These are phyloP conservation scores for Medicago lupulina DNA, from an alignment of 306 rosid species.

Conservation along the genomic window DNA sequence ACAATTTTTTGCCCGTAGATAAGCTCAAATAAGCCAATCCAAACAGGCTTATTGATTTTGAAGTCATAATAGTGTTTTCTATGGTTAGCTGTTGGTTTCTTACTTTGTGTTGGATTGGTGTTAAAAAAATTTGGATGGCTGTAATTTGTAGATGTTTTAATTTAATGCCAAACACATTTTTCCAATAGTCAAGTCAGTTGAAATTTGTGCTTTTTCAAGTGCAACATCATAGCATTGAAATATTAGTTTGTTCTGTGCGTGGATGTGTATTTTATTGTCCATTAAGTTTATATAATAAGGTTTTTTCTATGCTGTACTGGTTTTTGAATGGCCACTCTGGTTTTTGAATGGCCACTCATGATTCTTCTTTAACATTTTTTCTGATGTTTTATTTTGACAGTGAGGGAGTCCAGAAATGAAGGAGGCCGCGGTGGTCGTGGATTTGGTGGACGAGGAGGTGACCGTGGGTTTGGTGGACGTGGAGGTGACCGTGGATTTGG, in stretches of 20 bases:
- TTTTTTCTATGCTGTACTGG: background rate
- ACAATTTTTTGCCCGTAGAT: too few relatives aligned
- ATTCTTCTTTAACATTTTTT: background rate
- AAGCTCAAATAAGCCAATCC: too few relatives aligned
- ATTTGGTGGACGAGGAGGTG: slow-evolving; percentile 56
- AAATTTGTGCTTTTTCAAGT: background rate
- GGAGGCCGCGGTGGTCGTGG: slow-evolving; percentile 78
- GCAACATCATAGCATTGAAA: background rate
- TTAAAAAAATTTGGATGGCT: background rate
- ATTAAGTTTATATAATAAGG: background rate
- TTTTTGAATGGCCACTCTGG: background rate
- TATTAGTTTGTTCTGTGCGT: background rate
- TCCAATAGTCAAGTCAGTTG: background rate
- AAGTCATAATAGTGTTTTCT: too few relatives aligned
- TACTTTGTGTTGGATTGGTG: too few relatives aligned
- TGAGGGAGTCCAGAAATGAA: slow-evolving; percentile 81
- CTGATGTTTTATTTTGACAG: slow-evolving; percentile 45
- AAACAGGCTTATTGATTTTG: too few relatives aligned
- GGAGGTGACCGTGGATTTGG: slow-evolving; percentile 62
- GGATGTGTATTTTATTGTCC: background rate
- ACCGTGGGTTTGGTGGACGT: slow-evolving; percentile 64
- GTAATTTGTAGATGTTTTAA: background rate
- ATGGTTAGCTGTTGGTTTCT: too few relatives aligned
- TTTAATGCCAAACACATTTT: background rate
- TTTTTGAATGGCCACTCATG: too few relatives aligned